Base-by-base conservation (phyloP, 108 stramenopile genomes). In the Ochromonas danica region DNA sequence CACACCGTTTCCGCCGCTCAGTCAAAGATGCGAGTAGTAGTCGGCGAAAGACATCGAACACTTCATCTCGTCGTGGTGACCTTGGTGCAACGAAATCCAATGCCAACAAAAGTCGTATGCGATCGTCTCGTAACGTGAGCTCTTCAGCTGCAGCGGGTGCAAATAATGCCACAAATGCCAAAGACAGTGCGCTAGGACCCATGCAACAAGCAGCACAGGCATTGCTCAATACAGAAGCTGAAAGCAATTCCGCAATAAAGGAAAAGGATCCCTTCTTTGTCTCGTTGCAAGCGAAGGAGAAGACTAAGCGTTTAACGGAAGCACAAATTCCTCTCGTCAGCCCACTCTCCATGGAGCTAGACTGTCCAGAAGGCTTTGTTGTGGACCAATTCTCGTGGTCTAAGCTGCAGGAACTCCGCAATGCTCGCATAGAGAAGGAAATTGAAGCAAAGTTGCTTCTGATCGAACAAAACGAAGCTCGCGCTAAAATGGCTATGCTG, bases 171-270 rank as follows among this genome's bases (percentile, higher is more conserved):
- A 22, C 14, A 51, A 51, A 22, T 51, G 22, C 6, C 22, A 6
- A 22, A 14, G 45, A 51, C 10, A 74, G 74, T 35, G 84, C 82
- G 1, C 80, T 85, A 33, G 84, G 84, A 1, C 84, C 84, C 28
- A 40, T 85, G 72, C 84, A 85, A 43, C 80, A 83, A 82, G 84
- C 82, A 25, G 72, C 14, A 72, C 79, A 85, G 80, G 84, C 82
- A 14, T 80, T 85, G 82, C 80, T 78, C 39, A 79, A 79, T 40
- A 79, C 81, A 25, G 80, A 85, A 39, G 79, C 40, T 1, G 80
- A 61, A 3, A 83, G 71, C 80, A 78, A 83, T 10, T 14, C 14
- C 22, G 6, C 22, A 6, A n/a, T n/a, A n/a, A 81, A 79, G 30
- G 83, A 82, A 36, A 84, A 84, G 28, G 84, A 85, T 35, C 84